Base-by-base conservation (phyloP, 2,329 filamentous ascomycete genomes). In the Stromatinia cepivora region DNA sequence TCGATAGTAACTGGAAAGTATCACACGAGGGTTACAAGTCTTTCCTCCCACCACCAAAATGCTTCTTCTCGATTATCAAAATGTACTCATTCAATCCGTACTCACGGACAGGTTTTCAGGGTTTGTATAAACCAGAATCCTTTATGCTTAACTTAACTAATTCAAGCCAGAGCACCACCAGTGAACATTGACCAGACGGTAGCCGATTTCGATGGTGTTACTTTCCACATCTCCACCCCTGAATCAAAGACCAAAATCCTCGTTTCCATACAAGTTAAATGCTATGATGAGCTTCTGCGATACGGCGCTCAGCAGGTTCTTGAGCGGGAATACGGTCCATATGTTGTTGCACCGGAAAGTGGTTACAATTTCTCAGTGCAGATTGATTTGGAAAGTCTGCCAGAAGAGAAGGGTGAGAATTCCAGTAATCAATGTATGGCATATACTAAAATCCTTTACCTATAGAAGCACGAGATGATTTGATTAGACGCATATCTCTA, bases 11-110 rank as follows among this genome's bases (percentile, higher is more conserved):
- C 22, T 17, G 36, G 65, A 45, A 59, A 31, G n/a, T 22, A 59
- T 50, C 31, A 52, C 36, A 63, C 34, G 36, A 39, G 53, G 39
- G 64, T 8, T 50, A 46, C 36, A 63, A 63, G 3, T 31, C 46
- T 67, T 20, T n/a, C 39, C n/a, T n/a, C 46, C 53, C 52, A 75
- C 66, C 58, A 57, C 75, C 80, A 88, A 79, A 73, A 90, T 90
- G 95, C 89, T 99, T 84, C 90, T 99, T 76, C 90, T 99, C 80
- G 96, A 99, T 83, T 99, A 99, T 79, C 95, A 99, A 81, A 99
- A 99, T 82, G 93, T 97, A 65, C 87, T 99, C 79, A 97, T 99
- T 77, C 93, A 98, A 84, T 94, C 94, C 77, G 89, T 99, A 75
- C 88, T 99, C 75, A 96, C 90, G 76, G 96, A 99, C 84, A 88